Evolutionary conservation across 2,329 filamentous ascomycete species (phyloP).

Genomic region (Cadophora sp.): DNA sequence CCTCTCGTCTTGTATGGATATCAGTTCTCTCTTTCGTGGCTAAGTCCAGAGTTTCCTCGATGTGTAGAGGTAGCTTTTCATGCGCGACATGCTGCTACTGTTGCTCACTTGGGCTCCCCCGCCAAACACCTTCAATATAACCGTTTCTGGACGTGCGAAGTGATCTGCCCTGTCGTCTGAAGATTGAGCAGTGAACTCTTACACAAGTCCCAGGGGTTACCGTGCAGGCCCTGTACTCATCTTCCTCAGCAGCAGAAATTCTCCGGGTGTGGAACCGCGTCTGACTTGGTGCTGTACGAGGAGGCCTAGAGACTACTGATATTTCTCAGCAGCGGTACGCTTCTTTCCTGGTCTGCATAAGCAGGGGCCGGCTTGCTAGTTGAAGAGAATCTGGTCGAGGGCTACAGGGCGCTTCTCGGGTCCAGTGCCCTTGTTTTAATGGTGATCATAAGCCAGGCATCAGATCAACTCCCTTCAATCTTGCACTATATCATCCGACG

Average conservation of each 20-base stretch:
- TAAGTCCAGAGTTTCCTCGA: slow-evolving; percentile 29
- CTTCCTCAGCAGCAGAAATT: slow-evolving; percentile 33
- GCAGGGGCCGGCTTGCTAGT: slow-evolving; percentile 29
- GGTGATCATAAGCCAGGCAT: slow-evolving; percentile 41
- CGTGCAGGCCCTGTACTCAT: slow-evolving; percentile 40
- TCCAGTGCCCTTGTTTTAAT: slow-evolving; percentile 39
- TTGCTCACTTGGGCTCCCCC: slow-evolving; percentile 10
- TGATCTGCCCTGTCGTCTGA: slow-evolving; percentile 32
- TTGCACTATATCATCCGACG: slow-evolving; percentile 43
- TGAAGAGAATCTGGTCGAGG: slow-evolving; percentile 32
- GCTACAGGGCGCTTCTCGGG: slow-evolving; percentile 41
- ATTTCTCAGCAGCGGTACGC: slow-evolving; percentile 38
- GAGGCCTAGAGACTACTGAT: slow-evolving; percentile 29
- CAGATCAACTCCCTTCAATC: slow-evolving; percentile 40
- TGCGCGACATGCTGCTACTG: slow-evolving; percentile 21
- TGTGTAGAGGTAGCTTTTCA: slow-evolving; percentile 29
- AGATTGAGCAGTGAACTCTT: slow-evolving; percentile 24
- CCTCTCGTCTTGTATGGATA: slow-evolving; percentile 32
- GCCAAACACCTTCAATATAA: slow-evolving; percentile 18
- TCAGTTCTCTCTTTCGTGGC: slow-evolving; percentile 34
- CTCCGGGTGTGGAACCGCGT: slow-evolving; percentile 34
- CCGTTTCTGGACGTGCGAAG: slow-evolving; percentile 30
- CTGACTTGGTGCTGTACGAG: slow-evolving; percentile 23
- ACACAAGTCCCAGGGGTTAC: slow-evolving; percentile 30
- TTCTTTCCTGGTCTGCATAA: slow-evolving; percentile 27